Evolutionary conservation across 2,329 filamentous ascomycete species (phyloP), one percentile per base, ranked within the genome.

Genomic region (Ilyonectria robusta): DNA sequence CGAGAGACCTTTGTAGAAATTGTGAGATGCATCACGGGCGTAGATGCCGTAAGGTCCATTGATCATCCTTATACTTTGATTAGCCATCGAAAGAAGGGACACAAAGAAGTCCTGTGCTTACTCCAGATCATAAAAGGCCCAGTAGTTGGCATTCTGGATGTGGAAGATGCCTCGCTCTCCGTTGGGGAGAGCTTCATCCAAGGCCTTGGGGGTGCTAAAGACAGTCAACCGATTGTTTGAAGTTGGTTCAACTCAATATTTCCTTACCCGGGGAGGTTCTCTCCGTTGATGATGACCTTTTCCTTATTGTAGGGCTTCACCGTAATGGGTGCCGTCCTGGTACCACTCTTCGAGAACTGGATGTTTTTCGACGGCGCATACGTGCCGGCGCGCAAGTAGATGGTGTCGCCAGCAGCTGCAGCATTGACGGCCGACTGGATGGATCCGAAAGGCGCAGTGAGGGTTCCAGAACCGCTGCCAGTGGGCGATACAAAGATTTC

Each of bases 281-380:
- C 84, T 40, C 84, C 84, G 69, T 86, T 82, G 17, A 86, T 78
- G 60, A 84, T 78, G 2, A 85, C 83, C 47, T 80, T 80, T 67
- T 86, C 84, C 6, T 71, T 73, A 11, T 78, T 73, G 64, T 85
- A 86, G 0, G 84, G 77, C 15, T 78, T 76, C 33, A 86, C 72
- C 0, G 82, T 84, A 54, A 82, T 83, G 1, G 82, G 83, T 2
- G 78, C 75, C 0, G 78, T 76, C 15, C 76, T 69, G 1, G 80
- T 83, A 29, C 84, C 84, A 37, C 79, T 81, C 62, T 82, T 82
- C 48, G 76, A 82, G 73, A 86, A 79, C 70, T 86, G 83, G 51
- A 86, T 84, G 72, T 86, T 86, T 40, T 79, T 80, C 0, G 81
- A 82, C 0, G 81, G 82, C 46, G 78, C 75, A 75, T 86, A 86